phyloP scores from a whole-genome alignment of 192 early-diverging fungal genomes.

The Cladochytrium replicatum region DNA sequence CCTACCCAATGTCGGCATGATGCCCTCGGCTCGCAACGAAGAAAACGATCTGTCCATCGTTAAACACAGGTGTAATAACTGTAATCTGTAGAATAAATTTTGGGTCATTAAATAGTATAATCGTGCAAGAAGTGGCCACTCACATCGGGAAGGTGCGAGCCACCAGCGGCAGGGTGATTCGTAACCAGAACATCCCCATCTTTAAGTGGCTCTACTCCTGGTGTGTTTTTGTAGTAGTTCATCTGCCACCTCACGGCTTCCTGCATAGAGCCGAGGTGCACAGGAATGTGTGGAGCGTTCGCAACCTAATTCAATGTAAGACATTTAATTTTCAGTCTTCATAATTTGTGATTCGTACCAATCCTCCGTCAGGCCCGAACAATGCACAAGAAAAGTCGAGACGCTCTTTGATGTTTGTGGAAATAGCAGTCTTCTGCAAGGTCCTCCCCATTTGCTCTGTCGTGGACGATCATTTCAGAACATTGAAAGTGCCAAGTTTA shows the following conservation, averaged over 20 bases:
- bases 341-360: conserved; percentile 26
- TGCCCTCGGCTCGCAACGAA: conserved; percentile 89
- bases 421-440: conserved; percentile 86
- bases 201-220: too few species aligned
- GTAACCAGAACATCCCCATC: conserved; percentile 92
- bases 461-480: conserved; percentile 3
- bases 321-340: too few species aligned
- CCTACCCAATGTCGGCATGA: conserved; percentile 84
- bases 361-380: conserved; percentile 77
- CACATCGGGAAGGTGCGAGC: conserved; percentile 74
- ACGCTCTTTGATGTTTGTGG: conserved; percentile 97
- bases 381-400: conserved; percentile 95
- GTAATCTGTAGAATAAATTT: conserved; percentile 60
- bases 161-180: conserved; percentile 92
- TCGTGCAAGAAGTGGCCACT: conserved; percentile 8
- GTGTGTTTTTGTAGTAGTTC: conserved; percentile 47
- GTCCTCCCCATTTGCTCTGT: conserved; percentile 91
- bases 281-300: conserved; percentile 81
- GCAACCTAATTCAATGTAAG: conserved; percentile 36
- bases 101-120: too few species aligned
- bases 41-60: conserved; percentile 67
- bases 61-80: conserved; percentile 91
- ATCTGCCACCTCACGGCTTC: conserved; percentile 92
- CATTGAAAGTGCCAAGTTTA: not conserved
- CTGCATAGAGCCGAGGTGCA: conserved; percentile 89